Base-by-base conservation (phyloP, 129 eudicot species). In the Flaveria robusta region DNA sequence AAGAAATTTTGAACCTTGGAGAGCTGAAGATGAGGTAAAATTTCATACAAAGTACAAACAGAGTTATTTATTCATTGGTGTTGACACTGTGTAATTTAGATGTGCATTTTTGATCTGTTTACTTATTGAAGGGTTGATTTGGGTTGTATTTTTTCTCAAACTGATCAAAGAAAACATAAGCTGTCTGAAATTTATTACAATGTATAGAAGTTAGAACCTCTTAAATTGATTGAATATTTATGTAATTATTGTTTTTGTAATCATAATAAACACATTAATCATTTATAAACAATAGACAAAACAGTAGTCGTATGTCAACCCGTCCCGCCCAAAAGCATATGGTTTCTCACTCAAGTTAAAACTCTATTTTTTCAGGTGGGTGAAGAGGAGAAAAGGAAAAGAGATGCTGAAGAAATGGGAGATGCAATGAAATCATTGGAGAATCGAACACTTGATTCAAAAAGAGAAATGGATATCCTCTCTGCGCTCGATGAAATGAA, bases 391-490 rank as follows among this genome's bases (percentile, higher is more conserved):
- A 71, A 85, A 46, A 46, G 65, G 51, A 90, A 87, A 78, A 74
- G 90, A 75, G 86, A 74, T 26, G 85, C 83, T 19, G 92, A 87
- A 79, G 96, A 90, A 77, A 85, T 87, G 90, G 96, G 96, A 43
- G 96, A 90, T 81, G 96, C 90, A 23, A 87, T 90, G 96, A 90
- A 85, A 37, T 87, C 96, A 1, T 74, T 90, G 84, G 96, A 90
- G 80, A 90, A 87, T 70, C 65, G 90, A 71, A 85, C 90, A 0
- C 72, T 81, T 58, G 92, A 90, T 37, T 87, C 96, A 12, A 90
- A 87, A 78, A 74, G 88, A 66, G 96, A 90, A 49, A 90, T 90
- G 96, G 92, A 90, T 60, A 87, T 87, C 67, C 86, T 90, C 66
- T 87, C 90, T 62, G 88, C 90, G 1, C 78, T 87, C 14, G 96